phyloP scores from a whole-genome alignment of 2,329 filamentous ascomycete genomes.

The Fusarium setosum region DNA sequence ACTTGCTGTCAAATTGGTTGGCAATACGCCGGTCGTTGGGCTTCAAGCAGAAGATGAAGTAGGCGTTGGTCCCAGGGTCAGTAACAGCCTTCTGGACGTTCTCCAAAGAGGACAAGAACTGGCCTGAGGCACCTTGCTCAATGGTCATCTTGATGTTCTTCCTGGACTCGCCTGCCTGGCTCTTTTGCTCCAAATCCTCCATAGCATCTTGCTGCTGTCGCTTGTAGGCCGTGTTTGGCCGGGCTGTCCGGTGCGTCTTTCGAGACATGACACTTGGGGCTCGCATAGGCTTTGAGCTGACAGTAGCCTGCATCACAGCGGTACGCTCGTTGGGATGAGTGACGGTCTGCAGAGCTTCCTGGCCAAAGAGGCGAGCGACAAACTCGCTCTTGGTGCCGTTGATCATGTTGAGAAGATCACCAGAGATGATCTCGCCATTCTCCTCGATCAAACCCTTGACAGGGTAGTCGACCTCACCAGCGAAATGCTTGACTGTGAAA shows the following conservation, averaged over 20 bases:
- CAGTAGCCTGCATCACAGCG: slow-evolving; percentile 94
- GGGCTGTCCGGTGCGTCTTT: slow-evolving; percentile 65
- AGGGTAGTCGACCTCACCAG: slow-evolving; percentile 95
- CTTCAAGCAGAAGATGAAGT: slow-evolving; percentile 97
- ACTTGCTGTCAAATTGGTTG: slow-evolving; percentile 99
- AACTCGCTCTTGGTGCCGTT: slow-evolving; percentile 90
- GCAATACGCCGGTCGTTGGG: slow-evolving; percentile 97
- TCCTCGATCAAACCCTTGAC: slow-evolving; percentile 90
- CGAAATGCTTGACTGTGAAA: slow-evolving; percentile 95
- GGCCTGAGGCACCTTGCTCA: slow-evolving; percentile 89
- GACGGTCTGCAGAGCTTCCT: slow-evolving; percentile 91
- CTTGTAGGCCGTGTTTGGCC: slow-evolving; percentile 48
- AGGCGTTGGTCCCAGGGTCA: slow-evolving; percentile 86
- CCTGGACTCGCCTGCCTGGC: slow-evolving; percentile 58
- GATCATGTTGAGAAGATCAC: slow-evolving; percentile 94
- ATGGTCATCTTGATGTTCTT: slow-evolving; percentile 57
- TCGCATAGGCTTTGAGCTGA: slow-evolving; percentile 93
- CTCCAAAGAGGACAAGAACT: slow-evolving; percentile 89
- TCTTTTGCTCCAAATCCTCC: slow-evolving; percentile 61
- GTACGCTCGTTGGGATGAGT: slow-evolving; percentile 92
- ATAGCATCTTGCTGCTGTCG: slow-evolving; percentile 56
- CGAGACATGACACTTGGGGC: slow-evolving; percentile 92
- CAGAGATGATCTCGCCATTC: slow-evolving; percentile 95
- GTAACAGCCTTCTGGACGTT: slow-evolving; percentile 90
- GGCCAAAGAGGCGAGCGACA: slow-evolving; percentile 90